Percentiles rank a stretch among this genome's conserved stretches.
Conservation (phyloP, 2,329 filamentous ascomycete genomes). For the Dactylella cylindrospora region DNA sequence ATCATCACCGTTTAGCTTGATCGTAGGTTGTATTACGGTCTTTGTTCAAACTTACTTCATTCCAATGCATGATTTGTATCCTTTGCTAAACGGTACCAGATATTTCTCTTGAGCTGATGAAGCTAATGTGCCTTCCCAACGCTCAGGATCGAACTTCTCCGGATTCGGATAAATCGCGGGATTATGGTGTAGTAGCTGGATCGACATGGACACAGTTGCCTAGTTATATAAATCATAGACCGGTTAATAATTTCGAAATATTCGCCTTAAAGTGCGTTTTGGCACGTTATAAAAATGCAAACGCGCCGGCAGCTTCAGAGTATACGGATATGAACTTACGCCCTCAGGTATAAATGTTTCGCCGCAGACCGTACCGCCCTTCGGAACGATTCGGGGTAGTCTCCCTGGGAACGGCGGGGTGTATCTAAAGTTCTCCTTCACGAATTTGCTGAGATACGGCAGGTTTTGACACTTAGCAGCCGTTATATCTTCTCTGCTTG, state of each 20-base stretch:
- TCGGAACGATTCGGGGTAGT: constrained; percentile 1
- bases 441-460: constrained; percentile 6
- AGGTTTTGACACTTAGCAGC: neutral
- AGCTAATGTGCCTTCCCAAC: constrained; percentile 12
- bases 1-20: no score
- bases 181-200: constrained; percentile 19
- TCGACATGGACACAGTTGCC: constrained; percentile 16
- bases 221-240: no score
- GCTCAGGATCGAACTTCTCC: constrained; percentile 19
- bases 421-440: constrained; percentile 4
- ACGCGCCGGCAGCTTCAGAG: no score
- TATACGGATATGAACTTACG: neutral
- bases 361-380: constrained; percentile 3
- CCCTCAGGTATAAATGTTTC: constrained; percentile 1
- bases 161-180: constrained; percentile 14
- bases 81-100: constrained; percentile 26
- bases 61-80: constrained; percentile 1
- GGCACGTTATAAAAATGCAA: no score
- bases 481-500: neutral
- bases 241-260: no score
- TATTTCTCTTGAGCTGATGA: constrained; percentile 10
- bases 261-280: no score
- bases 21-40: no score
- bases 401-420: neutral
- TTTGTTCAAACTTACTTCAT: constrained; percentile 1